Evolutionary conservation across 164 flowering plant species (phyloP), one percentile per base, ranked within the genome.

Genomic region (Magnolia changhungtana): DNA sequence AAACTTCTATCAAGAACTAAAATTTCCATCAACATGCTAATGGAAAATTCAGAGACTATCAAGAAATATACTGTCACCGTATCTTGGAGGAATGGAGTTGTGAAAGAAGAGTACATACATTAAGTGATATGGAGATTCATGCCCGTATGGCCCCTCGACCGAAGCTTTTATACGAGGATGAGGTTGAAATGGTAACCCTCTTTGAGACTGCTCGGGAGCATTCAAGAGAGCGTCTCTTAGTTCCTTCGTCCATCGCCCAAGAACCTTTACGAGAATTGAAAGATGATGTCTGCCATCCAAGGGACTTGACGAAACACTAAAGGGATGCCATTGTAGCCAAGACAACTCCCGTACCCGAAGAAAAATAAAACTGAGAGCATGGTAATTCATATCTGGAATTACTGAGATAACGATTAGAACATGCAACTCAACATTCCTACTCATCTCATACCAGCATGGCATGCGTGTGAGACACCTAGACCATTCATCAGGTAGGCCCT

Each of bases 101-200:
- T 11, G 13, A 4, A 52, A 58, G 24, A 0, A 70, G 72, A 70
- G 59, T 3, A 67, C 92, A 58, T 85, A 93, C 98, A 73, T 88
- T 81, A 95, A 82, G 84, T 92, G 90, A 82, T 95, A 95, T 31
- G 97, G 89, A 69, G 84, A 79, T 79, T 90, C 94, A 78, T 95
- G 98, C 29, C 98, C 98, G 73, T 95, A 92, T 6, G 98, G 98
- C 45, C 98, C 98, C 85, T 95, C 98, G 61, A 92, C 91, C n/a
- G 93, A 91, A 80, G 88, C 96, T 14, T 89, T 90, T 58, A 93
- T 76, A 77, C 71, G 79, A 4, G 80, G 64, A 8, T 2, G 18
- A 55, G 61, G 61, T 16, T 7, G 18, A 55, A 55, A 55, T 55
- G 61, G 13, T 16, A 55, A 14, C 16, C 61, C 61, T 8, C 18